Base-by-base conservation (phyloP, 2,329 filamentous ascomycete species). In the Colletotrichum scovillei region DNA sequence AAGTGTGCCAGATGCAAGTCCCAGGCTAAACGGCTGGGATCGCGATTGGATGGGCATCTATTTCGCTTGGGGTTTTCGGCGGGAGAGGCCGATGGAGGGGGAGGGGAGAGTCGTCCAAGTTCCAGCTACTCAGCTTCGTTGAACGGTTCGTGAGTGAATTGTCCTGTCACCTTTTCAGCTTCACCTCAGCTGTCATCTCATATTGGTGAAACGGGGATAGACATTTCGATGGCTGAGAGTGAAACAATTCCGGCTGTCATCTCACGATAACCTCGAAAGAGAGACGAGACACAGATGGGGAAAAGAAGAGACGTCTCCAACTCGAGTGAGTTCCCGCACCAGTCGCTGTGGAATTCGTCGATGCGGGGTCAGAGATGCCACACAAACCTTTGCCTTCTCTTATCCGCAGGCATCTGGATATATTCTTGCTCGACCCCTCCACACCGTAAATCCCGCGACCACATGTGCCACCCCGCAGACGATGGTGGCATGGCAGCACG, bases 401-500 rank as follows among this genome's bases (percentile, higher is more conserved):
- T 28, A 22, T 24, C 46, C 16, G 19, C 16, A 22, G 42, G 16
- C 38, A 42, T 42, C 38, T 42, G 38, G 6, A 2, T 8, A 42
- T 19, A 35, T 12, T 35, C 32, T 42, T 1, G 38, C 14, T 19
- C 38, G 38, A 49, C 35, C 26, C 32, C 42, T 52, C 56, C 24
- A 26, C 66, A 63, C 35, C 52, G 46, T 26, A 56, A 56, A 67
- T 71, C 32, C 56, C 46, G 26, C 49, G 28, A 59, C 28, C 70
- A 73, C 70, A 73, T 73, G 70, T 8, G 26, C 70, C 65, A n/a
- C 42, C 63, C 26, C 69, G 62, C 71, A 74, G 62, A 6, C 38
- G 32, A 42, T 42, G 38, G 38, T 42, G 38, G 42, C 19, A 22
- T 49, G 42, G 42, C 42, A 49, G 42, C 42, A 64, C 72, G 72